Base-by-base conservation (phyloP, 257 asterid genomes). In the Solanum habrochaites region DNA sequence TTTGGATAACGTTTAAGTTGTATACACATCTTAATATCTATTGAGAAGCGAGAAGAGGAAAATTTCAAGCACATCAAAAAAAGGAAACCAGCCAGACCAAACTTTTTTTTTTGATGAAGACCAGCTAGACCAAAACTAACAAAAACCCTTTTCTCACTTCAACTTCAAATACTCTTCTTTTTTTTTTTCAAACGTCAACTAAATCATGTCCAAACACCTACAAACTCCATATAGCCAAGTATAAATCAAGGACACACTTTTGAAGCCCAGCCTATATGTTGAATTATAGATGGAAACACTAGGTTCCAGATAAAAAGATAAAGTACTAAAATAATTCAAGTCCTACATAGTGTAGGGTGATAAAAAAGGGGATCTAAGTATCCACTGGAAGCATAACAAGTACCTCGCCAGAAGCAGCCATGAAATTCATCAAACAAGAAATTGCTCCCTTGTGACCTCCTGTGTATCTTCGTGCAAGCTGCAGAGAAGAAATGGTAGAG, bases 381-480 rank as follows among this genome's bases (percentile, higher is more conserved):
- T 49, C 85, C 85, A 80, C 66, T 60, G 83, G 82, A 52, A 89
- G 52, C 73, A 29, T 40, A 43, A 58, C 74, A 86, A 88, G 77
- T 93, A 97, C 99, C 98, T 97, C 98, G 62, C 99, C 98, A 62
- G 99, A 91, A 85, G 99, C 92, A 83, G 97, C 94, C 94, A 93
- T 93, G 93, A 95, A 97, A 86, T 94, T 95, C 98, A 97, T 94
- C 91, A 97, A 90, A 90, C 99, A 97, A 92, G 98, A 91, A 91
- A 95, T 89, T 83, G 98, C 88, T 42, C 99, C 99, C 91, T 95
- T 97, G 72, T 97, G 99, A 40, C 99, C 99, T 90, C 99, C 99
- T 27, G 98, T 95, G 83, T 95, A 95, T 87, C 99, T 95, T 89
- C 99, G 93, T 84, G 98, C 97, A 86, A 97, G 98, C 99, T 96